Percentiles rank a stretch among this genome's conserved stretches.
These are phyloP conservation scores for Pluteus cervinus DNA, from an alignment of 768 basidiomycete genomes.

Conservation along the genomic window DNA sequence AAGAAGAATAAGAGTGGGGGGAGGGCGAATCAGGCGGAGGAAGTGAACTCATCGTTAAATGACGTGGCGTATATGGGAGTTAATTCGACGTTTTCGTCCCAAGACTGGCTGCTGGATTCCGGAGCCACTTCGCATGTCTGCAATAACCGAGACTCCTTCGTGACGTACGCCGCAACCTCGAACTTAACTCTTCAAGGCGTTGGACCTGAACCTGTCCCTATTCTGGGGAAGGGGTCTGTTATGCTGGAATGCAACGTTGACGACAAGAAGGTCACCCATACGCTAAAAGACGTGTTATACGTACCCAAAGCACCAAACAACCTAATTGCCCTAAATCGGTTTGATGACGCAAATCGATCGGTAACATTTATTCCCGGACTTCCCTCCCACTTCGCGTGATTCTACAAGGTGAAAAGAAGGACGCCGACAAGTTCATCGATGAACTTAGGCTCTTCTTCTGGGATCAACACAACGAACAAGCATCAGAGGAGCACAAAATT, in stretches of 20 bases:
- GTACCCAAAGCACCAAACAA: constrained; percentile 16
- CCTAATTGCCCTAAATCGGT: constrained; percentile 14
- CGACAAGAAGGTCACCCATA: constrained; percentile 11
- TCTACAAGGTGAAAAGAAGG: constrained; percentile 26
- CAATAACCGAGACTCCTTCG: constrained; percentile 13
- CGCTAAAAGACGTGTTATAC: constrained; percentile 12
- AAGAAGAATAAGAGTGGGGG: constrained; percentile 11
- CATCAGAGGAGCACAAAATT: too few species aligned
- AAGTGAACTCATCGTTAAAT: constrained; percentile 9
- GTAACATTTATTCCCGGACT: too few species aligned
- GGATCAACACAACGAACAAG: too few species aligned
- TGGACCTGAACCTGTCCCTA: constrained; percentile 7
- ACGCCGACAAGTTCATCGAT: too few species aligned
- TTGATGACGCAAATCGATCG: constrained; percentile 13
- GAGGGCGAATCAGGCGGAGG: constrained; percentile 9
- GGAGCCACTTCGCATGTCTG: constrained; percentile 21
- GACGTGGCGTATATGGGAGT: constrained; percentile 9
- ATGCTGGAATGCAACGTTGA: constrained; percentile 11
- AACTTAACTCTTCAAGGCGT: constrained; percentile 12
- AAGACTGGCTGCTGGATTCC: constrained; percentile 18
- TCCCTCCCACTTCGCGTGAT: too few species aligned
- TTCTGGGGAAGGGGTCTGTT: constrained; percentile 14
- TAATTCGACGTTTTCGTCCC: constrained; percentile 8
- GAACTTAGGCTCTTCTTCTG: too few species aligned
- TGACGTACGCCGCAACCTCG: constrained; percentile 10